These are phyloP conservation scores for Pistacia integerrima DNA, from an alignment of 345 rosid genomes.

Conservation along the genomic window DNA sequence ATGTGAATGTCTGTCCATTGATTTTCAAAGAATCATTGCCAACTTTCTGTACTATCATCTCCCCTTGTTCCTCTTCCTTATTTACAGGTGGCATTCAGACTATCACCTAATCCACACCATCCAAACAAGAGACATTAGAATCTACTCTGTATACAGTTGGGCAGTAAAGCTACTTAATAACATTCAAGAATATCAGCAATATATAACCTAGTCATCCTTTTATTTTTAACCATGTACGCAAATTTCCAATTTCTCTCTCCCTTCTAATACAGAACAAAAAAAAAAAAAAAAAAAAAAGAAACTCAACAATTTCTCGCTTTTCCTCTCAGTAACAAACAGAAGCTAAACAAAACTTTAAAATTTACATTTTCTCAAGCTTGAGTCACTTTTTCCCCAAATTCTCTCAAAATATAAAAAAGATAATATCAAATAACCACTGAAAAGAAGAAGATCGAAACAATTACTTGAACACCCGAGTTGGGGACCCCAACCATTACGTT, in stretches of 20 bases:
- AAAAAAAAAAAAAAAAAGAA: not conserved
- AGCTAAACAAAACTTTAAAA: no score
- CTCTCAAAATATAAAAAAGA: no score
- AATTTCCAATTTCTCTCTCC: not conserved
- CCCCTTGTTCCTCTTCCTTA: slow-evolving; percentile 79
- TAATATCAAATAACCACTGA: not conserved
- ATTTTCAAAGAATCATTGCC: slow-evolving; percentile 63
- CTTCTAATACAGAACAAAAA: not conserved
- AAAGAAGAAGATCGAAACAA: not conserved
- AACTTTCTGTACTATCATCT: slow-evolving; percentile 61
- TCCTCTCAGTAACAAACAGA: no score
- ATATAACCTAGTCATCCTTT: not conserved
- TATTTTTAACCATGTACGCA: not conserved
- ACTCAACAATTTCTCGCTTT: no score
- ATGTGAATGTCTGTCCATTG: slow-evolving; percentile 79
- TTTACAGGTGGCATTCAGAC: slow-evolving; percentile 85
- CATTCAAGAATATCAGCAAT: not conserved
- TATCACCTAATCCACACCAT: slow-evolving; percentile 53
- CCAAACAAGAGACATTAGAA: not conserved
- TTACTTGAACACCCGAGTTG: slow-evolving; percentile 76
- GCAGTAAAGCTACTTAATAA: not conserved
- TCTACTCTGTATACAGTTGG: not conserved
- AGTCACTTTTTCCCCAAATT: no score
- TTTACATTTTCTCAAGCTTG: no score
- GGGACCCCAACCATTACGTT: slow-evolving; percentile 36